phyloP scores from a whole-genome alignment of 306 rosid genomes.

The Rosa chinensis region DNA sequence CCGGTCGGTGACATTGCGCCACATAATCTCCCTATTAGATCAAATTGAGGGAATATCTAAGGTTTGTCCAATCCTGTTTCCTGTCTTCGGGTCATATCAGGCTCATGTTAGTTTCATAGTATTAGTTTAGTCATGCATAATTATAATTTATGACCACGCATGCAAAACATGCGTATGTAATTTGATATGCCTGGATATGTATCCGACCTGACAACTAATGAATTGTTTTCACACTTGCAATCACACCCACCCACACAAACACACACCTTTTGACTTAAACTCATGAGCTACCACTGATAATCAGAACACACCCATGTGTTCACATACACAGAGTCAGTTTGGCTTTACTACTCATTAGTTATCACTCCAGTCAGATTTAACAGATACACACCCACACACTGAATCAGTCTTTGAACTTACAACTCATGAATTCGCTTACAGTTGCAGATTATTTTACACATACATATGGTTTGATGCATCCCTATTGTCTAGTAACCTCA shows the following conservation, averaged over 20 bases:
- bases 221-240: neutral
- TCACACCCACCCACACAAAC: neutral
- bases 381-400: neutral
- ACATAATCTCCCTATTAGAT: constrained; percentile 94
- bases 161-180: neutral
- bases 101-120: constrained; percentile 17
- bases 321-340: neutral
- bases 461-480: neutral
- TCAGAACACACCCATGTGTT: neutral
- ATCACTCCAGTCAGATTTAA: neutral
- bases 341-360: constrained; percentile 1
- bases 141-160: neutral
- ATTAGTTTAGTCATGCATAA: neutral
- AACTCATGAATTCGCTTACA: neutral
- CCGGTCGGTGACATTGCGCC: constrained; percentile 95
- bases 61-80: constrained; percentile 47
- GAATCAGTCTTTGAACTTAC: neutral
- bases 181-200: neutral
- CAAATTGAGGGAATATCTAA: constrained; percentile 98
- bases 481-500: constrained; percentile 1
- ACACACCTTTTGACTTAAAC: neutral
- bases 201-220: neutral
- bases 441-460: neutral
- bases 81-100: constrained; percentile 22
- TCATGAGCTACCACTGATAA: neutral